These are phyloP conservation scores for Hymenoscyphus linearis DNA, from an alignment of 2,329 filamentous ascomycete genomes.

Conservation along the genomic window DNA sequence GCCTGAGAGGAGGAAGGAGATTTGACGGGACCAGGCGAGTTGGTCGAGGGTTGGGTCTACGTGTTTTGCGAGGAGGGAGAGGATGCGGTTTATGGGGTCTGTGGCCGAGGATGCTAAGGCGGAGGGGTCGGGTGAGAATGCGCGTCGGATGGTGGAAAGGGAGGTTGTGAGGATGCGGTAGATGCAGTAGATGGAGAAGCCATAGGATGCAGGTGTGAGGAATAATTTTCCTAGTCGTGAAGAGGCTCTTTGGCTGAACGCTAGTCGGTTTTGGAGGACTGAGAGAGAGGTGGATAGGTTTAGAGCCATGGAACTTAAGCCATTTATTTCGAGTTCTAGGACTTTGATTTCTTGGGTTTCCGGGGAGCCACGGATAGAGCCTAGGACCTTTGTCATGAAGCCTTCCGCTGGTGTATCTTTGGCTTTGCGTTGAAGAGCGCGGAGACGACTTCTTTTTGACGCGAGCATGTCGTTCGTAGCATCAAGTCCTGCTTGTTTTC, in stretches of 20 bases:
- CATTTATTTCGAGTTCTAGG: constrained; percentile 70
- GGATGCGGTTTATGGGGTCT: constrained; percentile 78
- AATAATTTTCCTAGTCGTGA: constrained; percentile 62
- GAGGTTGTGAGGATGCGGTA: constrained; percentile 74
- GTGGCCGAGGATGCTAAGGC: constrained; percentile 52
- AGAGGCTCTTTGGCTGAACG: constrained; percentile 59
- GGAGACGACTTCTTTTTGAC: constrained; percentile 67
- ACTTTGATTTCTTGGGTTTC: constrained; percentile 54
- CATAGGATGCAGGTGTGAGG: constrained; percentile 54
- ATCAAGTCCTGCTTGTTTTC: constrained; percentile 74
- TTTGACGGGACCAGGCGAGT: constrained; percentile 76
- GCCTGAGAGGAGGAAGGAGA: constrained; percentile 77
- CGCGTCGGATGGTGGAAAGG: constrained; percentile 60
- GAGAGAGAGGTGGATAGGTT: constrained; percentile 62
- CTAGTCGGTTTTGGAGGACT: constrained; percentile 56
- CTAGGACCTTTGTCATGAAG: constrained; percentile 69
- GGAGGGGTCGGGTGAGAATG: constrained; percentile 35
- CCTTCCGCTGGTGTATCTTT: constrained; percentile 42
- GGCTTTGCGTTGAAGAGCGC: constrained; percentile 62
- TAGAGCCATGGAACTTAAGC: constrained; percentile 73
- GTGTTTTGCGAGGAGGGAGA: constrained; percentile 74
- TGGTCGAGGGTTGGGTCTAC: constrained; percentile 81
- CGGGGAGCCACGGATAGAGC: constrained; percentile 59
- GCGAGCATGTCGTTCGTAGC: constrained; percentile 75
- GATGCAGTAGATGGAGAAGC: constrained; percentile 76